These are phyloP conservation scores for Pseudoturritis turrita DNA, from an alignment of 345 rosid genomes.

Conservation along the genomic window DNA sequence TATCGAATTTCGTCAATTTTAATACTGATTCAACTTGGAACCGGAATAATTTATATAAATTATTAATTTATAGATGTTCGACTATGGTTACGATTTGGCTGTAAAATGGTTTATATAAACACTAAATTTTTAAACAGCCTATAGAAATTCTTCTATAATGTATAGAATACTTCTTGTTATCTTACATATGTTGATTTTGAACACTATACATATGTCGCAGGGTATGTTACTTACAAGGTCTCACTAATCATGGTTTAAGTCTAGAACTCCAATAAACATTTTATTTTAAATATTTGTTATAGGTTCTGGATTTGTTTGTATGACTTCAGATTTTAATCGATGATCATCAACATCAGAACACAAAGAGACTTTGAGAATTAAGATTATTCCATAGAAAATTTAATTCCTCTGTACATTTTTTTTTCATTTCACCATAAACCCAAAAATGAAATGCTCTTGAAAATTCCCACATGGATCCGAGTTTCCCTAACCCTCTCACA, in stretches of 20 bases:
- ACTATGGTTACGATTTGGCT: background rate
- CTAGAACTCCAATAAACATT: background rate
- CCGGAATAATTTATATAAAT: too few species aligned
- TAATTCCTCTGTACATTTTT: slow-evolving; percentile 19
- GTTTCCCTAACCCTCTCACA: slow-evolving; percentile 4
- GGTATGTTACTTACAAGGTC: background rate
- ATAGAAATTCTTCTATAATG: too few species aligned
- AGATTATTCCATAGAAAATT: slow-evolving; percentile 11
- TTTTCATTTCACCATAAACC: background rate
- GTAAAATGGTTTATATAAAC: background rate
- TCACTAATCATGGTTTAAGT: background rate
- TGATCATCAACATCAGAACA: background rate
- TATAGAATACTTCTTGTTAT: background rate
- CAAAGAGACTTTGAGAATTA: background rate
- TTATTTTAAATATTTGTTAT: background rate
- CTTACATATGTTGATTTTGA: background rate
- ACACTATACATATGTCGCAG: background rate
- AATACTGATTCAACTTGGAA: too few species aligned
- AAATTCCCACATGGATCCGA: background rate
- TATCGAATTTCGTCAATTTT: too few species aligned
- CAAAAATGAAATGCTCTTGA: slow-evolving; percentile 25
- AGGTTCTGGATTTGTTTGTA: background rate
- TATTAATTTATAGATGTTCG: too few species aligned
- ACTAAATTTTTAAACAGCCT: background rate
- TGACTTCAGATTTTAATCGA: background rate